These are phyloP conservation scores for Phytophthora capsici DNA, from an alignment of 352 stramenopile species.

Conservation along the genomic window DNA sequence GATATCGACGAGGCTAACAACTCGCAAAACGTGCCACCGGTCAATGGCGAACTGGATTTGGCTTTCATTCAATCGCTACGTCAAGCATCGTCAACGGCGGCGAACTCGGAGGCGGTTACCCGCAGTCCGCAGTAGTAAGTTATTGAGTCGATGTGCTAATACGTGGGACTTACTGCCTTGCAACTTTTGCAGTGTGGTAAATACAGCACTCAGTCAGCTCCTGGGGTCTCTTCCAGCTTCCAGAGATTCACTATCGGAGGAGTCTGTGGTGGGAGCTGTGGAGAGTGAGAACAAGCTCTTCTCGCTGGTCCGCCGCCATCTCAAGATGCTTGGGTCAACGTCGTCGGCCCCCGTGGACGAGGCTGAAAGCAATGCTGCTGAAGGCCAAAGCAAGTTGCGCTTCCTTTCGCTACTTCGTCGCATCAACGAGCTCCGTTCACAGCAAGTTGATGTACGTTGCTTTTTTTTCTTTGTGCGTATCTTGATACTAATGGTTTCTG, in stretches of 20 bases:
- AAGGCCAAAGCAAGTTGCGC: conserved; percentile 63
- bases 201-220: conserved; percentile 38
- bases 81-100: conserved; percentile 21
- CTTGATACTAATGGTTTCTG: conserved; percentile 8
- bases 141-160: conserved; percentile 1
- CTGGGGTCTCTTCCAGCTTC: conserved; percentile 25
- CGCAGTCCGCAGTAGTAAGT: conserved; percentile 19
- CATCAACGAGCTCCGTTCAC: conserved; percentile 85
- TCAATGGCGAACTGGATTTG: conserved; percentile 65
- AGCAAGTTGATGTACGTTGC: conserved; percentile 68
- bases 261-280: conserved; percentile 8
- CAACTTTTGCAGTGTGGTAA: conserved; percentile 28
- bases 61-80: conserved; percentile 71
- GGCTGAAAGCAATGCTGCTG: conserved; percentile 28
- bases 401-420: conserved; percentile 80
- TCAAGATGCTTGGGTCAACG: conserved; percentile 36
- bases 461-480: not conserved
- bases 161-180: not conserved
- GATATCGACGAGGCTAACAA: conserved; percentile 79
- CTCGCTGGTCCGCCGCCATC: conserved; percentile 39
- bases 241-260: conserved; percentile 4
- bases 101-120: not conserved
- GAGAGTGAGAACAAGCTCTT: conserved; percentile 40
- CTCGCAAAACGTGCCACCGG: conserved; percentile 33
- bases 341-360: conserved; percentile 7